A percentile compares a stretch with the other conserved stretches of the same genome.
phyloP scores from a whole-genome alignment of 805 yeast genomes.

The Candida ponderosae region DNA sequence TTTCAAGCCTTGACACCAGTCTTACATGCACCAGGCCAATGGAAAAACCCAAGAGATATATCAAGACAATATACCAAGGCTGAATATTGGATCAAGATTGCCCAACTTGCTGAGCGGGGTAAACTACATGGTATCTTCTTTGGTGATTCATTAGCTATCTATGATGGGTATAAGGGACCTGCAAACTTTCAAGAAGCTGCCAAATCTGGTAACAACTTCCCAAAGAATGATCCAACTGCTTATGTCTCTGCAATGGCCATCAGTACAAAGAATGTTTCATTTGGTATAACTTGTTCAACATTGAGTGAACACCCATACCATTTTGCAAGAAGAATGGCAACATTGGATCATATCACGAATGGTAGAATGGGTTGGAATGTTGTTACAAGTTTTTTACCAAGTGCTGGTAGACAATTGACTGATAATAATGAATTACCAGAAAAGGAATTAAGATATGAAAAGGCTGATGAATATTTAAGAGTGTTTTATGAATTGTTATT shows the following conservation, averaged over 20 bases:
- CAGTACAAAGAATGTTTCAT: constrained; percentile 28
- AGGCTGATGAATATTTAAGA: constrained; percentile 32
- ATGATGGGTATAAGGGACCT: constrained; percentile 30
- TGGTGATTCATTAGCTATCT: constrained; percentile 29
- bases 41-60: constrained; percentile 8
- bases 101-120: constrained; percentile 25
- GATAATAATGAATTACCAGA: constrained; percentile 26
- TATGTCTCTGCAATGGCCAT: constrained; percentile 28
- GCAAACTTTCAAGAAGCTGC: constrained; percentile 17
- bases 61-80: constrained; percentile 2
- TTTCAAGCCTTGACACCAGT: constrained; percentile 1
- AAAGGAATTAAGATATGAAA: constrained; percentile 30
- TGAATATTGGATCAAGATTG: constrained; percentile 27
- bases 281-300: constrained; percentile 33
- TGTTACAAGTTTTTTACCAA: too few species aligned
- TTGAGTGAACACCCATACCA: constrained; percentile 34
- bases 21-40: constrained; percentile 11
- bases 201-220: too few species aligned
- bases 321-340: constrained; percentile 31
- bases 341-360: constrained; percentile 32
- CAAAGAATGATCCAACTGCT: constrained; percentile 26
- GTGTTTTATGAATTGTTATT: constrained; percentile 30
- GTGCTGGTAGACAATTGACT: too few species aligned
- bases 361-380: constrained; percentile 39
- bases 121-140: constrained; percentile 26